Conservation (phyloP, 179 eudicot species). For the Camellia oleifera region DNA sequence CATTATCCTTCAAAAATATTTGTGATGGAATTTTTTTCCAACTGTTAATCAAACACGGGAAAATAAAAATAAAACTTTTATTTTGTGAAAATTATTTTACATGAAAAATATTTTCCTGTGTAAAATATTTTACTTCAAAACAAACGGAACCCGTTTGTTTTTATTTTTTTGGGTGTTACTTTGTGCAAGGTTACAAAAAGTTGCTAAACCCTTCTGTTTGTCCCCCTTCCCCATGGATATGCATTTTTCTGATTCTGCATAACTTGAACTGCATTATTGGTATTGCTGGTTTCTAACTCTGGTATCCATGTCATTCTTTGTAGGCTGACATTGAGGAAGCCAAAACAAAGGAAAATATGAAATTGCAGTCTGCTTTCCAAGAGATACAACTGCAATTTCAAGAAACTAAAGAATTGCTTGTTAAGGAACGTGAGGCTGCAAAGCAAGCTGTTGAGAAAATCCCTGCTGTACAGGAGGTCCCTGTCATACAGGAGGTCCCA, state of each 20-base stretch:
- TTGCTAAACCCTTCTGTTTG: not conserved
- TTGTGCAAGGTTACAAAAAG: not conserved
- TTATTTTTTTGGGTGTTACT: not conserved
- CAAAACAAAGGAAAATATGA: constrained; percentile 65
- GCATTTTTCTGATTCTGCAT: not conserved
- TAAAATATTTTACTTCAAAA: too few relatives aligned
- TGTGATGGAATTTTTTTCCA: too few relatives aligned
- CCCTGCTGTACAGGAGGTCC: constrained; percentile 35
- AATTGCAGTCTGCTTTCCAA: constrained; percentile 61
- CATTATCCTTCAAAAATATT: too few relatives aligned
- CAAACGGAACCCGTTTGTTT: too few relatives aligned
- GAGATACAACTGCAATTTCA: constrained; percentile 60
- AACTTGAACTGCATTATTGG: not conserved
- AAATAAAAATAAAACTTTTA: too few relatives aligned
- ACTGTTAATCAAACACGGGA: too few relatives aligned
- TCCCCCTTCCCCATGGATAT: not conserved
- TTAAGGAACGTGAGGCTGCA: constrained; percentile 54
- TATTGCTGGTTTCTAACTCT: constrained; percentile 2
- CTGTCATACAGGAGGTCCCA: constrained; percentile 37
- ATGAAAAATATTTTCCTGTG: too few relatives aligned
- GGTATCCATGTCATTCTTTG: constrained; percentile 7
- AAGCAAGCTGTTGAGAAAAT: constrained; percentile 18
- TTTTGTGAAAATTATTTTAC: too few relatives aligned
- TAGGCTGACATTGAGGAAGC: constrained; percentile 73
- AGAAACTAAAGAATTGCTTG: constrained; percentile 58